Conservation (phyloP, 345 rosid genomes). For the Eutrema heterophyllum region DNA sequence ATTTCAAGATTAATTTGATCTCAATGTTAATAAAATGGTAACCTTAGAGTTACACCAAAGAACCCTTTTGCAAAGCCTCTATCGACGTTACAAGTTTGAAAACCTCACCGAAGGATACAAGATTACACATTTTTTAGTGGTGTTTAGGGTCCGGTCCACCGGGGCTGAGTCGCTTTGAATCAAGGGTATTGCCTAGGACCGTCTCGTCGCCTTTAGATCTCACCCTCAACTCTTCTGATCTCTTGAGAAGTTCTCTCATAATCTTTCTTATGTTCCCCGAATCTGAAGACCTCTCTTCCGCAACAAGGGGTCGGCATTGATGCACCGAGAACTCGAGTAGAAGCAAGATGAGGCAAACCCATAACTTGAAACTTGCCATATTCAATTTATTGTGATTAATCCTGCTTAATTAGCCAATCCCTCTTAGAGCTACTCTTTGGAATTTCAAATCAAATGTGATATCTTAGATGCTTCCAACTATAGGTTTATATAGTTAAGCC, state of each 20-base stretch:
- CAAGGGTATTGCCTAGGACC: neutral
- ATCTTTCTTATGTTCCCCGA: slow-evolving; percentile 23
- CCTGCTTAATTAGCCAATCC: neutral
- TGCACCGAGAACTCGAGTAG: slow-evolving; percentile 20
- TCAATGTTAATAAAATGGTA: slow-evolving; percentile 4
- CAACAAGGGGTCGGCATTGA: slow-evolving; percentile 28
- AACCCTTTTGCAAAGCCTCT: slow-evolving; percentile 10
- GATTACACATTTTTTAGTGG: slow-evolving; percentile 15
- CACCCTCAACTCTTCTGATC: slow-evolving; percentile 28
- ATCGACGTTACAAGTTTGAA: slow-evolving; percentile 8
- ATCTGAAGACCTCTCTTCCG: slow-evolving; percentile 18
- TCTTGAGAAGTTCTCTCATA: slow-evolving; percentile 23
- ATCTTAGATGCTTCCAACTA: slow-evolving; percentile 8
- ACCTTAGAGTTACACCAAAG: slow-evolving; percentile 9
- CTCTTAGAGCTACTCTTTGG: slow-evolving; percentile 8
- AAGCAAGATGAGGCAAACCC: slow-evolving; percentile 25
- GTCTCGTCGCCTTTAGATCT: slow-evolving; percentile 1
- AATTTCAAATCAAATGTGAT: slow-evolving; percentile 11
- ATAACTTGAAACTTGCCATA: slow-evolving; percentile 31
- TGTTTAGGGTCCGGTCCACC: slow-evolving; percentile 41
- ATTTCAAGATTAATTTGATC: neutral
- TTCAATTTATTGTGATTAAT: neutral
- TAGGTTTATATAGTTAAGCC: slow-evolving; percentile 31
- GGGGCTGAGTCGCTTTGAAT: slow-evolving; percentile 36
- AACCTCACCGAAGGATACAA: slow-evolving; percentile 3